Percentiles rank a stretch among this genome's conserved stretches.
These are phyloP conservation scores for Stephania japonica DNA, from an alignment of 164 flowering plant species.

Conservation along the genomic window DNA sequence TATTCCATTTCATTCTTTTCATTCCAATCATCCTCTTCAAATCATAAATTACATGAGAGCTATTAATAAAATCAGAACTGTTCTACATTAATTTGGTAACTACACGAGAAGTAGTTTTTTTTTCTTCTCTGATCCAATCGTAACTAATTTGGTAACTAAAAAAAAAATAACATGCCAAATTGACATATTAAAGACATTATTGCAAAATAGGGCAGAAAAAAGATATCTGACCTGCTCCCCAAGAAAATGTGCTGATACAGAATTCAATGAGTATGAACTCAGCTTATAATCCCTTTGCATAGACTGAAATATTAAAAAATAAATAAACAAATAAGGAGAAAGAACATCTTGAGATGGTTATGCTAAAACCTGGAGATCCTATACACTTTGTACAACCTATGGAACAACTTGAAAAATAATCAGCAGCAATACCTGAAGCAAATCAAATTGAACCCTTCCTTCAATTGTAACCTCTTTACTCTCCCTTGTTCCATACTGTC, in stretches of 20 bases:
- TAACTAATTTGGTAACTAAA: no score
- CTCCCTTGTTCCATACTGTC: constrained; percentile 90
- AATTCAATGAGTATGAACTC: constrained; percentile 94
- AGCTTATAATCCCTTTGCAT: constrained; percentile 93
- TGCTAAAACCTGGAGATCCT: neutral
- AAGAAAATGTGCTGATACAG: constrained; percentile 98
- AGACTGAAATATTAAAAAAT: constrained; percentile 31
- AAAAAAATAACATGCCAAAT: no score
- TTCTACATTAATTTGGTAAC: neutral
- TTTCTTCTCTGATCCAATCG: neutral
- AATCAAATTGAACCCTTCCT: constrained; percentile 97
- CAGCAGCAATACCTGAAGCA: constrained; percentile 66
- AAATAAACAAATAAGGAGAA: constrained; percentile 1
- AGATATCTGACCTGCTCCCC: constrained; percentile 68
- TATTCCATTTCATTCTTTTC: neutral
- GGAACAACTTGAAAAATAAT: constrained; percentile 5
- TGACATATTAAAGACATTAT: neutral
- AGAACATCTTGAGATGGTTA: neutral
- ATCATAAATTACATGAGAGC: neutral
- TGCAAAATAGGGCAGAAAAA: neutral
- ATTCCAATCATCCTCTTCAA: neutral
- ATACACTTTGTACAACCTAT: neutral
- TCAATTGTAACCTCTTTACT: constrained; percentile 89
- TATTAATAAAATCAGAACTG: neutral
- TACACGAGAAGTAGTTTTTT: neutral